phyloP scores from a whole-genome alignment of 75 land plant genomes.

The Adiantum capillusveneris region DNA sequence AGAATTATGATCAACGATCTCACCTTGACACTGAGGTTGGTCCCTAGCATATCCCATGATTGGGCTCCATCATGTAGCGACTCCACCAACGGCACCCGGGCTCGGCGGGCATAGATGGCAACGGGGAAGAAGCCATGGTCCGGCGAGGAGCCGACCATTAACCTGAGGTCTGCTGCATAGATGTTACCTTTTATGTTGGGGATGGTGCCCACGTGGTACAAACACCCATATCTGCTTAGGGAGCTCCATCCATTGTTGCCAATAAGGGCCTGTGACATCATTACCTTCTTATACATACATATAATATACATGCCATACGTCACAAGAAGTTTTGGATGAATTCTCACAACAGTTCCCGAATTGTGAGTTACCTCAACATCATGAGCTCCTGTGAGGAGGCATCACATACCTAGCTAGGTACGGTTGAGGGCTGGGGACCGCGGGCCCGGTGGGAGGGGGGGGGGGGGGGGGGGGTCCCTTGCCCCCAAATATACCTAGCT shows the following conservation, averaged over 20 bases:
- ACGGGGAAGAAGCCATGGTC: constrained; percentile 40
- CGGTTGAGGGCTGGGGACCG: no score
- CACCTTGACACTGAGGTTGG: constrained; percentile 30
- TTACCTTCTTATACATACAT: no score
- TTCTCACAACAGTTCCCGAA: no score
- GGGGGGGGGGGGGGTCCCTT: no score
- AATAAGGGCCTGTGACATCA: constrained; percentile 20
- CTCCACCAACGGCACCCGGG: constrained; percentile 24
- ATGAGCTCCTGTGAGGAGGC: no score
- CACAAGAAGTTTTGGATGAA: no score
- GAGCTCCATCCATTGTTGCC: constrained; percentile 40
- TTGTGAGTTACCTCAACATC: no score
- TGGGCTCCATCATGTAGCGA: constrained; percentile 9
- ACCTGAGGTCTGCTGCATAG: constrained; percentile 29
- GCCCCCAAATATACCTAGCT: no score
- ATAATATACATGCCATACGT: no score
- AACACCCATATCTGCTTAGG: constrained; percentile 13
- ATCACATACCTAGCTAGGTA: no score
- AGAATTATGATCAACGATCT: no score
- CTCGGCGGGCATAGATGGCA: constrained; percentile 32
- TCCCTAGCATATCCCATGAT: constrained; percentile 38
- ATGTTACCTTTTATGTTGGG: constrained; percentile 39
- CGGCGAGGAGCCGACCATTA: constrained; percentile 32
- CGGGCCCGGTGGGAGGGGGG: no score
- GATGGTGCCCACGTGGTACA: constrained; percentile 33